Percentiles rank a stretch among this genome's conserved stretches.
Evolutionary conservation across 306 rosid species (phyloP).

Genomic region (Phaseolus lunatus): DNA sequence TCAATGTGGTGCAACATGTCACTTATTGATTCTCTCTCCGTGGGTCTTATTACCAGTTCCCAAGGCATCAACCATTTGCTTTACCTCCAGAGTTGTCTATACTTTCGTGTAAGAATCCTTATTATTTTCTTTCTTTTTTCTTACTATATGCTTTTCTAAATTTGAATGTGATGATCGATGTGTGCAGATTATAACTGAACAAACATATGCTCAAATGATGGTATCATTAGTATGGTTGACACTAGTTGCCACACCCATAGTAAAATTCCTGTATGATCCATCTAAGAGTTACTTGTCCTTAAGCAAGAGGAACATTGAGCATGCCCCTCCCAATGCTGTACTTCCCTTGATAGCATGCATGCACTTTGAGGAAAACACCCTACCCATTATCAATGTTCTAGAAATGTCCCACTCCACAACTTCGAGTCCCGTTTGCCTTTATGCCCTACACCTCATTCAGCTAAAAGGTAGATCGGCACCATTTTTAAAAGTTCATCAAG

Average conservation of each 20-base stretch:
- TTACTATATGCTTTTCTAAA: too few relatives aligned
- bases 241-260: slow-evolving; percentile 48
- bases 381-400: slow-evolving; percentile 59
- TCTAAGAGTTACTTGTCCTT: slow-evolving; percentile 52
- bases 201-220: slow-evolving; percentile 46
- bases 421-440: slow-evolving; percentile 54
- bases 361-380: slow-evolving; percentile 52
- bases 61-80: slow-evolving; percentile 64
- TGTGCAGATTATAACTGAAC: slow-evolving; percentile 60
- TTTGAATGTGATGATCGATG: too few relatives aligned
- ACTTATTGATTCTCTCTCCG: slow-evolving; percentile 48
- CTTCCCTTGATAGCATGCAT: slow-evolving; percentile 60
- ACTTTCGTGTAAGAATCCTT: too few relatives aligned
- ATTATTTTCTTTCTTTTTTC: too few relatives aligned
- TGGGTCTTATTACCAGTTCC: slow-evolving; percentile 63
- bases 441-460: slow-evolving; percentile 58
- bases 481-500: too few relatives aligned
- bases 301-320: slow-evolving; percentile 57
- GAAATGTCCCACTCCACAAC: slow-evolving; percentile 58
- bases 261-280: slow-evolving; percentile 61
- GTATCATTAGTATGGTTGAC: slow-evolving; percentile 55
- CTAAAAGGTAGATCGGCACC: slow-evolving; percentile 57
- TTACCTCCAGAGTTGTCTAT: slow-evolving; percentile 36
- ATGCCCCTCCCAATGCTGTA: slow-evolving; percentile 34
- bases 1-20: slow-evolving; percentile 48